Base-by-base conservation (phyloP, 345 rosid genomes). In the Turritis glabra region DNA sequence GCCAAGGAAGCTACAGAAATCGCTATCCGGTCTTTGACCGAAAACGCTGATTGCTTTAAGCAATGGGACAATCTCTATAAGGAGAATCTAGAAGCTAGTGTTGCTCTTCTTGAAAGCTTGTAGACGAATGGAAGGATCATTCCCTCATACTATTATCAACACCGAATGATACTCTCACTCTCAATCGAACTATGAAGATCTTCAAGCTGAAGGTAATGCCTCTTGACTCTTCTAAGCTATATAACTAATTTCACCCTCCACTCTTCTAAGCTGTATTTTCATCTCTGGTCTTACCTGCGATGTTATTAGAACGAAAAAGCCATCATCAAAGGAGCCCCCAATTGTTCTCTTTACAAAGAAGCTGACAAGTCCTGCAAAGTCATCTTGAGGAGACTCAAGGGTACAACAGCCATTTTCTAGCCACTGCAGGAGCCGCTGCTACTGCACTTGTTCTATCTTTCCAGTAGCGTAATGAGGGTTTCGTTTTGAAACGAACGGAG, bases 41-140 rank as follows among this genome's bases (percentile, higher is more conserved):
- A 83, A 72, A 80, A 80, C 58, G 62, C 79, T 32, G 92, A 88
- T 30, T 88, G 90, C 82, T 88, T 75, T 76, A 83, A 74, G 80
- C 86, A 81, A 19, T 88, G 92, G 92, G 88, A 76, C 11, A 81
- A 74, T 74, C 58, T 84, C 61, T 87, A 87, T 78, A 70, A 62
- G 32, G 87, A 84, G 11, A 85, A 85, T 72, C 60, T 73, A 52
- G 82, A 80, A 84, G 85, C 82, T 26, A 81, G 87, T 63, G 60
- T 81, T 50, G 79, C 73, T 51, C 30, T 85, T 69, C 79, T 87
- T 64, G 81, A 64, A 76, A 61, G 38, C 80, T 87, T 41, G 75
- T 67, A 0, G 83, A 78, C 71, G 82, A 82, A 3, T 85, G 89
- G 88, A 85, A 81, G 78, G 74, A 76, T 40, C 71, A 73, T 44